Conservation (phyloP, 345 rosid species). For the Cardiospermum halicacabum region DNA sequence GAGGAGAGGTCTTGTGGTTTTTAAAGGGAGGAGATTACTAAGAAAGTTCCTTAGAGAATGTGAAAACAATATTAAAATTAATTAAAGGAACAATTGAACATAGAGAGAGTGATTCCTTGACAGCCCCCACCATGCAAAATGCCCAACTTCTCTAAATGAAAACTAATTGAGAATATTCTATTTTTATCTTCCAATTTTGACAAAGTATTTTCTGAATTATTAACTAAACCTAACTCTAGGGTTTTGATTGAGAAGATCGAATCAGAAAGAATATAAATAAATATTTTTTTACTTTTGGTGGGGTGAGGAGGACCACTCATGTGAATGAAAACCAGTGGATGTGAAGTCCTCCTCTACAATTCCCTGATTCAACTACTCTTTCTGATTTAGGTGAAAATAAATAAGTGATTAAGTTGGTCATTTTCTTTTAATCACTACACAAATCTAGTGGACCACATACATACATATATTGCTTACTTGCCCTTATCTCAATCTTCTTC, state of each 20-base stretch:
- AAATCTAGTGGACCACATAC: background rate
- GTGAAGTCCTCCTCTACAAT: background rate
- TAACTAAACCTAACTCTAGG: background rate
- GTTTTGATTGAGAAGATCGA: slow-evolving; percentile 2
- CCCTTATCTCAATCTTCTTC: too few relatives aligned
- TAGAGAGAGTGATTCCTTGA: slow-evolving; percentile 26
- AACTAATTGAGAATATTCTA: slow-evolving; percentile 25
- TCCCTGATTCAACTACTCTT: background rate
- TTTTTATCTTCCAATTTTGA: slow-evolving; percentile 8
- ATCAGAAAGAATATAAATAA: background rate
- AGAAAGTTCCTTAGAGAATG: background rate
- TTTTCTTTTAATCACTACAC: background rate
- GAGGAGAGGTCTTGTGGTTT: slow-evolving; percentile 22
- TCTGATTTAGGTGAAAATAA: background rate
- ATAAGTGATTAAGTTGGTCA: background rate
- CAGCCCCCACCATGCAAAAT: slow-evolving; percentile 26
- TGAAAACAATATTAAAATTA: slow-evolving; percentile 1
- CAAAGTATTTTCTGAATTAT: background rate
- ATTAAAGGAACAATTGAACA: slow-evolving; percentile 7
- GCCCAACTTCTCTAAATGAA: slow-evolving; percentile 20
- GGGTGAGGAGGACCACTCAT: background rate
- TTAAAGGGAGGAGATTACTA: background rate
- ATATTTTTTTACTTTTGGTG: background rate
- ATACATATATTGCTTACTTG: too few relatives aligned
- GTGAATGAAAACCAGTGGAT: background rate